Conservation (phyloP, 768 basidiomycete genomes). For the Nevesoporus exiguus region DNA sequence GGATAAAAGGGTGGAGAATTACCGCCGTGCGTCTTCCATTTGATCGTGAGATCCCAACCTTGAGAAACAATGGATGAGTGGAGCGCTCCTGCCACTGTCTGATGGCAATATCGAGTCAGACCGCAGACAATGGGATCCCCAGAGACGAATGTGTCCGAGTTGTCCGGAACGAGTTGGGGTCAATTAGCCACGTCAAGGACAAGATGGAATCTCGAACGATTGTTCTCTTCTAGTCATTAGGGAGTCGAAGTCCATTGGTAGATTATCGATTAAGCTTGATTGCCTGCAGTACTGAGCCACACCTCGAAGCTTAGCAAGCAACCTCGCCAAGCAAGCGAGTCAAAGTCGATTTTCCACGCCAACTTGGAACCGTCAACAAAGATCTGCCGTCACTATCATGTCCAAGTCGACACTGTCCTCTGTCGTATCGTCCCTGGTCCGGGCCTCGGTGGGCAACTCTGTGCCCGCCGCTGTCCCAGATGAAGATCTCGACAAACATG, state of each 20-base stretch:
- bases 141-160: background rate
- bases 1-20: background rate
- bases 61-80: constrained; percentile 11
- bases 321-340: constrained; percentile 9
- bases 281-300: background rate
- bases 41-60: constrained; percentile 8
- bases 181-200: background rate
- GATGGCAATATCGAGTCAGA: too few relatives aligned
- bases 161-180: background rate
- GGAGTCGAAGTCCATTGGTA: background rate
- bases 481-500: constrained; percentile 86
- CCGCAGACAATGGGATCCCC: background rate
- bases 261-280: background rate
- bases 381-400: constrained; percentile 24
- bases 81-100: constrained; percentile 1
- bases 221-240: too few relatives aligned
- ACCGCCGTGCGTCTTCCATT: constrained; percentile 14
- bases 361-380: background rate
- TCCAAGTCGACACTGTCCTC: constrained; percentile 65
- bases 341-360: constrained; percentile 1
- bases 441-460: constrained; percentile 73
- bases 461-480: constrained; percentile 59
- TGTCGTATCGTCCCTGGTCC: constrained; percentile 78
- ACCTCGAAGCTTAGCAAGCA: constrained; percentile 20
- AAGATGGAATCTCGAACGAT: background rate